phyloP scores from a whole-genome alignment of 1,284 basidiomycete genomes.

The Fomitiporia mediterranea region DNA sequence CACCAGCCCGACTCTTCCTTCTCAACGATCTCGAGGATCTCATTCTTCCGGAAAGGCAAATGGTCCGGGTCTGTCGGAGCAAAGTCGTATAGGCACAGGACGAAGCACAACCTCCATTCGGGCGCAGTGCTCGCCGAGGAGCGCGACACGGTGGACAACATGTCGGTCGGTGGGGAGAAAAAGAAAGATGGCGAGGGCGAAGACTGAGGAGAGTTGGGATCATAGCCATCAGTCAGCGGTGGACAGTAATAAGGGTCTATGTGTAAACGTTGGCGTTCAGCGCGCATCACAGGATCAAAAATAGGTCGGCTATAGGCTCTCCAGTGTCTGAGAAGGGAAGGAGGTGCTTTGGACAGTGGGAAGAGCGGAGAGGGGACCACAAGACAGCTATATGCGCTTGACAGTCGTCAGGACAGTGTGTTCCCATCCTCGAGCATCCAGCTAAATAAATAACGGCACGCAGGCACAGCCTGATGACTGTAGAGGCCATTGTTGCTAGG shows the following conservation, averaged over 20 bases:
- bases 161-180: constrained; percentile 14
- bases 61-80: constrained; percentile 54
- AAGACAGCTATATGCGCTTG: background rate
- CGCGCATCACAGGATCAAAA: constrained; percentile 5
- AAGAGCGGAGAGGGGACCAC: background rate
- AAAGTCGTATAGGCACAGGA: constrained; percentile 65
- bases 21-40: constrained; percentile 62
- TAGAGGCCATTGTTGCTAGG: background rate
- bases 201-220: constrained; percentile 13
- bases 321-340: background rate
- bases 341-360: background rate
- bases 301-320: background rate
- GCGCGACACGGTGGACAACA: constrained; percentile 12
- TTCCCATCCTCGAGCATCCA: background rate
- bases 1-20: constrained; percentile 74
- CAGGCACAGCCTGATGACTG: constrained; percentile 5
- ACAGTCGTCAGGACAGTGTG: constrained; percentile 3
- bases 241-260: constrained; percentile 21
- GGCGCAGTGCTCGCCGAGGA: constrained; percentile 8
- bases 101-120: constrained; percentile 39
- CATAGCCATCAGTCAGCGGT: constrained; percentile 13
- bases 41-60: constrained; percentile 57
- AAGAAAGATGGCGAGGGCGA: constrained; percentile 19
- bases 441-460: background rate
- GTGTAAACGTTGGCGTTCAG: constrained; percentile 15